phyloP scores from a whole-genome alignment of 2,329 filamentous ascomycete genomes.

The Diaporthe sp. region DNA sequence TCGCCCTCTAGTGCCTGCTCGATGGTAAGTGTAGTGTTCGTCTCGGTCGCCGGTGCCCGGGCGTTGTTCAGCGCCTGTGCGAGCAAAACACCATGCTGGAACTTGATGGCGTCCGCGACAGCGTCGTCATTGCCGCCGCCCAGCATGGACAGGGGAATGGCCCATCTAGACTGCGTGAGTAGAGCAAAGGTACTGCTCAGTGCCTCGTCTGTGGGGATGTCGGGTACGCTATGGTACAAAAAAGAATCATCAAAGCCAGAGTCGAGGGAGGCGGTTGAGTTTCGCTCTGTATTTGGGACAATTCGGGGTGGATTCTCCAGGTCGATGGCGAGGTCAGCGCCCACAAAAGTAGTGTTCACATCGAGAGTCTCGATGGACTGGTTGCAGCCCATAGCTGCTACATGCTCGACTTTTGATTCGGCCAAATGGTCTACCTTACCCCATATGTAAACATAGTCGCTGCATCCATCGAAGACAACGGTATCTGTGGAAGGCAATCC shows the following conservation, averaged over 20 bases:
- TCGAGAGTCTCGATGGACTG: background rate
- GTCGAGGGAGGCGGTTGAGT: background rate
- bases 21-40: background rate
- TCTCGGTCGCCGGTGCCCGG: background rate
- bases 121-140: slow-evolving; percentile 42
- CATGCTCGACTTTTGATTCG: background rate
- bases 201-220: background rate
- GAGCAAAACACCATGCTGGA: slow-evolving; percentile 61
- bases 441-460: slow-evolving; percentile 54
- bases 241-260: fast-evolving
- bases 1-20: background rate
- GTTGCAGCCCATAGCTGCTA: slow-evolving; percentile 12
- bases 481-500: too few species aligned
- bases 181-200: background rate
- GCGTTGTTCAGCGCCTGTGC: slow-evolving; percentile 63
- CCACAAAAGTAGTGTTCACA: background rate
- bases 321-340: background rate
- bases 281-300: background rate
- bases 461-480: slow-evolving; percentile 2
- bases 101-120: slow-evolving; percentile 47
- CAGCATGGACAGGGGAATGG: background rate
- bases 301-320: background rate
- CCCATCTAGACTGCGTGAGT: background rate
- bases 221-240: background rate
- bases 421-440: slow-evolving; percentile 47